Evolutionary conservation across 2,329 filamentous ascomycete species (phyloP).

Genomic region (Alternaria solani): DNA sequence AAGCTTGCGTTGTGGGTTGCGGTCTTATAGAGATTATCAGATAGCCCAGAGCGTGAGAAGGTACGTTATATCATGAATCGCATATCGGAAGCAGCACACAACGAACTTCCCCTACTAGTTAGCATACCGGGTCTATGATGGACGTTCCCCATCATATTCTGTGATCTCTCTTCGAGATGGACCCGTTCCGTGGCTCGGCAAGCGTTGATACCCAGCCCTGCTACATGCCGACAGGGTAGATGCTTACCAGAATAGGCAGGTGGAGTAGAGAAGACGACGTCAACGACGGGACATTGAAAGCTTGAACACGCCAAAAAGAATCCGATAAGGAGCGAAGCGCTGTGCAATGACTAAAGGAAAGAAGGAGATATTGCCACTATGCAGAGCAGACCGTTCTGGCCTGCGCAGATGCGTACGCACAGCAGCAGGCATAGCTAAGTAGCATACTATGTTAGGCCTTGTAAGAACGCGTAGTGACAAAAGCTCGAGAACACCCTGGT

Average conservation of each 20-base stretch:
- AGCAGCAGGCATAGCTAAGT: background rate
- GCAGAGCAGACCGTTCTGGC: background rate
- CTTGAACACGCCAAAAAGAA: background rate
- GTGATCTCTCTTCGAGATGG: conserved; percentile 14
- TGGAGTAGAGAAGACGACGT: conserved; percentile 16
- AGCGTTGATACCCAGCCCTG: conserved; percentile 22
- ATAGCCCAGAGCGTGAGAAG: background rate
- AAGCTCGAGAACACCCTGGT: background rate
- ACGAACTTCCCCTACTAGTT: conserved; percentile 41
- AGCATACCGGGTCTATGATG: conserved; percentile 22
- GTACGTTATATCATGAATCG: conserved; percentile 11
- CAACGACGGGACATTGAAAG: background rate
- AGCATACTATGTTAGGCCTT: background rate
- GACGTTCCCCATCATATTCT: conserved; percentile 17
- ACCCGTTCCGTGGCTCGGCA: conserved; percentile 36
- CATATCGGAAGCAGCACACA: conserved; percentile 14
- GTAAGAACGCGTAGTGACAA: background rate
- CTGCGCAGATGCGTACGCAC: background rate
- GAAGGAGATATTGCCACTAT: background rate
- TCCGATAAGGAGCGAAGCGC: background rate
- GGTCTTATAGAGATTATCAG: conserved; percentile 20
- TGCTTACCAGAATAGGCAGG: conserved; percentile 41
- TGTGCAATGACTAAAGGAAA: background rate
- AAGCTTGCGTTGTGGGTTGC: background rate
- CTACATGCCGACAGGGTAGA: conserved; percentile 31